These are phyloP conservation scores for Paecilomyces niveus DNA, from an alignment of 2,329 filamentous ascomycete species.

Conservation along the genomic window DNA sequence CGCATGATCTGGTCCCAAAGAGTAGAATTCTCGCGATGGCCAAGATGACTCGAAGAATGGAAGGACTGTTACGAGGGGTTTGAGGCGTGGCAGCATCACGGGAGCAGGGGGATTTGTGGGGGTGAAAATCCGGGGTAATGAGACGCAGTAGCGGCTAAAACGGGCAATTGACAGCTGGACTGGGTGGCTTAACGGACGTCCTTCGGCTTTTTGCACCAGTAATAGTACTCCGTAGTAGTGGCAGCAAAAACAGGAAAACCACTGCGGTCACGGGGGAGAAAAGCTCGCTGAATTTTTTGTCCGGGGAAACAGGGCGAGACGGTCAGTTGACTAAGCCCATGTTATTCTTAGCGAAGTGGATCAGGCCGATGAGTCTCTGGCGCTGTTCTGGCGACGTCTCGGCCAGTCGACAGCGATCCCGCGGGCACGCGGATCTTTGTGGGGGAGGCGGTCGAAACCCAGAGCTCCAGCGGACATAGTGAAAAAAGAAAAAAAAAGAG, in stretches of 20 bases:
- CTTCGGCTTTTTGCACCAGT: too few relatives aligned
- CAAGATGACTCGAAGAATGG: background rate
- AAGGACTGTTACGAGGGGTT: background rate
- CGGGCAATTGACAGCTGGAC: too few relatives aligned
- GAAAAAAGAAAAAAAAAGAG: background rate
- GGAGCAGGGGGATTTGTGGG: background rate
- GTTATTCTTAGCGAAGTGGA: background rate
- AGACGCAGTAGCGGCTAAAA: background rate
- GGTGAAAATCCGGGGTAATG: background rate
- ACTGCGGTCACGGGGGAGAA: background rate
- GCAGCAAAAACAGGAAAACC: too few relatives aligned
- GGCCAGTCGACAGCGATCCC: background rate
- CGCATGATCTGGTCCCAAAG: background rate
- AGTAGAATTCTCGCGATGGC: background rate
- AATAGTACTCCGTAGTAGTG: too few relatives aligned
- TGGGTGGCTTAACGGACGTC: too few relatives aligned
- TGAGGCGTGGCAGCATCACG: background rate
- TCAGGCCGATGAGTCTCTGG: background rate
- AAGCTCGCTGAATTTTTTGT: background rate
- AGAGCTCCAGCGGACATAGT: too few relatives aligned
- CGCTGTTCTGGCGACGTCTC: background rate
- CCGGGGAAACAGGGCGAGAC: background rate
- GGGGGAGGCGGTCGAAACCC: background rate
- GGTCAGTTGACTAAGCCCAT: background rate
- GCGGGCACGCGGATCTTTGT: background rate